These are phyloP conservation scores for Chrysanthemum seticuspe DNA, from an alignment of 129 eudicot species.

Conservation along the genomic window DNA sequence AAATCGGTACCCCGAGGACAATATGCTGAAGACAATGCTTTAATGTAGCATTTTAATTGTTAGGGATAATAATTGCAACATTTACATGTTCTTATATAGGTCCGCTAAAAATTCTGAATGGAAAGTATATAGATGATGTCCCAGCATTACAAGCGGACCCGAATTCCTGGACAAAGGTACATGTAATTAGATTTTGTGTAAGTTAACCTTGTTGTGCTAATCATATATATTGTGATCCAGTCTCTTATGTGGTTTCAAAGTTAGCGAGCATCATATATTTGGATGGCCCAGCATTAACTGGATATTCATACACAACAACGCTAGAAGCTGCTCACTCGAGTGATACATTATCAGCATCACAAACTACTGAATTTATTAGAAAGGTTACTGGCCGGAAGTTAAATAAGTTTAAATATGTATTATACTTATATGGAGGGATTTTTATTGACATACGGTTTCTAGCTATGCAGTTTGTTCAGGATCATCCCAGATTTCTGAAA, in stretches of 20 bases:
- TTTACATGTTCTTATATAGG: not conserved
- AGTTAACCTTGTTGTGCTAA: not conserved
- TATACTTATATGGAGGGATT: not conserved
- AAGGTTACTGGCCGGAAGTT: constrained; percentile 10
- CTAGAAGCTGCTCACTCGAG: not conserved
- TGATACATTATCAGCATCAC: constrained; percentile 24
- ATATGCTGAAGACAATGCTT: too few species aligned
- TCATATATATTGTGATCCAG: not conserved
- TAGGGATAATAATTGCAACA: too few species aligned
- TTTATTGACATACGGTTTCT: not conserved
- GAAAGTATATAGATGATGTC: not conserved
- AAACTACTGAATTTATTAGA: constrained; percentile 22
- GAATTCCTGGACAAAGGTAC: not conserved
- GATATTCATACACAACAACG: constrained; percentile 29
- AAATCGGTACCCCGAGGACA: not conserved
- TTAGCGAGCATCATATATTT: constrained; percentile 34
- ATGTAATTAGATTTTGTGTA: not conserved
- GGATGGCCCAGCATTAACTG: constrained; percentile 27
- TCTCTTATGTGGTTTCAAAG: constrained; percentile 3
- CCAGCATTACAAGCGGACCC: not conserved
- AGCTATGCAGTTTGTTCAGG: not conserved
- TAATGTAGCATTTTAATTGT: too few species aligned
- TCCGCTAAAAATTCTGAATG: not conserved
- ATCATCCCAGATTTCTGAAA: constrained; percentile 5
- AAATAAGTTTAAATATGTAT: not conserved